A percentile compares a stretch with the other conserved stretches of the same genome.
Conservation (phyloP, 768 basidiomycete genomes). For the Leccinum uliginosum region DNA sequence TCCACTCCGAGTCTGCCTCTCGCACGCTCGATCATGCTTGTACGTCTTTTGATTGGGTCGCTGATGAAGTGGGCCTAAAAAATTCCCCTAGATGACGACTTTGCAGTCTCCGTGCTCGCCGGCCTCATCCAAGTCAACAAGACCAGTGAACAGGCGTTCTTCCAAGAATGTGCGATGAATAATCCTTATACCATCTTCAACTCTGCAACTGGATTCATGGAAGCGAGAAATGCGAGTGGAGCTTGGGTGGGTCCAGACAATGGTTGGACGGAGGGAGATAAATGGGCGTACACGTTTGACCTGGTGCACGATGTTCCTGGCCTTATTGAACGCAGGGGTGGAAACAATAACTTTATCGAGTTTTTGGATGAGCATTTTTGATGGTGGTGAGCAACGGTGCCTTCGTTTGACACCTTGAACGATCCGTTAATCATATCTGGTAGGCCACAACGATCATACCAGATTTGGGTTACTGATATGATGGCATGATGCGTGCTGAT, state of each 20-base stretch:
- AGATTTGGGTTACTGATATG: conserved; percentile 32
- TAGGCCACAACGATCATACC: conserved; percentile 76
- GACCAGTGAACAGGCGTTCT: conserved; percentile 43
- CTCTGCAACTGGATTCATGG: conserved; percentile 68
- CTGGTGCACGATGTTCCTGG: conserved; percentile 68
- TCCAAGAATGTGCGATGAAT: conserved; percentile 51
- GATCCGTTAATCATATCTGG: conserved; percentile 12
- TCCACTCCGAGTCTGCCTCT: conserved; percentile 76
- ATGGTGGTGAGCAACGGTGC: conserved; percentile 35
- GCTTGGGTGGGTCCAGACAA: conserved; percentile 65
- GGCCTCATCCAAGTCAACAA: conserved; percentile 49
- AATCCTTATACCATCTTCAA: conserved; percentile 69
- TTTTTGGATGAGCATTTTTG: conserved; percentile 60
- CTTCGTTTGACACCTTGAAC: not conserved
- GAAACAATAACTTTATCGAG: conserved; percentile 57
- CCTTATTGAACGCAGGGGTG: conserved; percentile 61
- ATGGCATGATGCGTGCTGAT: conserved; percentile 3
- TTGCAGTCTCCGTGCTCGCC: conserved; percentile 64
- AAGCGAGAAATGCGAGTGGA: conserved; percentile 65
- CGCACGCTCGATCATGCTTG: conserved; percentile 78
- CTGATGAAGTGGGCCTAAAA: not conserved
- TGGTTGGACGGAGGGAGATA: conserved; percentile 83
- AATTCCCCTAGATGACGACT: conserved; percentile 62
- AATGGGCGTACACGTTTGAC: conserved; percentile 76
- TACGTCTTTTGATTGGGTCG: conserved; percentile 29